phyloP scores from a whole-genome alignment of 139 green algal genomes.

The Ulvella scutata region DNA sequence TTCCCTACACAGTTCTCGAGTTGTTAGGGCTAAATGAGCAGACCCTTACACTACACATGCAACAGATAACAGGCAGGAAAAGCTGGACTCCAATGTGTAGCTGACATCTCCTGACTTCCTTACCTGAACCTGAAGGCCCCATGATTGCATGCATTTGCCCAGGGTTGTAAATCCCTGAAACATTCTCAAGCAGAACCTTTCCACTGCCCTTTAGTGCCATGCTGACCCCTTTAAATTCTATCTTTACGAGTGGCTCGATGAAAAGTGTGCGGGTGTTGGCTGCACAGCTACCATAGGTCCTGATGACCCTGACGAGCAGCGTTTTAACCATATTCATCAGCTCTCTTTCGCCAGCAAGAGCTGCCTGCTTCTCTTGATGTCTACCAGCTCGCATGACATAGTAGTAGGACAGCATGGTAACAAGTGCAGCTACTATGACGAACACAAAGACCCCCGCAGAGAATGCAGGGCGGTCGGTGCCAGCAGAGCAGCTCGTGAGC shows the following conservation, averaged over 20 bases:
- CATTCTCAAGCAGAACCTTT: background rate
- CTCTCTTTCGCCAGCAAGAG: background rate
- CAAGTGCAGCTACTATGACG: background rate
- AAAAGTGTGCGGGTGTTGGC: background rate
- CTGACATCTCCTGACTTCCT: background rate
- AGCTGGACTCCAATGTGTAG: background rate
- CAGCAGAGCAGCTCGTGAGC: conserved; percentile 20
- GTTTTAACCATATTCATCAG: conserved; percentile 1
- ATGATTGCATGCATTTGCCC: conserved; percentile 32
- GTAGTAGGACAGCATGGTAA: background rate
- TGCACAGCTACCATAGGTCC: background rate
- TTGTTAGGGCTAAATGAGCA: background rate
- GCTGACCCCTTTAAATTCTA: background rate
- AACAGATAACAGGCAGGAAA: background rate
- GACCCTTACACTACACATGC: background rate
- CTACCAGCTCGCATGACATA: background rate
- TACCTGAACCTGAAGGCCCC: conserved; percentile 22
- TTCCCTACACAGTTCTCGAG: conserved; percentile 20
- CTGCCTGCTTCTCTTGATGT: background rate
- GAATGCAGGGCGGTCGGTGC: conserved; percentile 13
- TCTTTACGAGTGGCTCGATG: background rate
- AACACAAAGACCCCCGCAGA: conserved; percentile 15
- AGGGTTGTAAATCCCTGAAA: background rate
- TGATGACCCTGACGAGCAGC: background rate
- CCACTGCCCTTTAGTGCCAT: background rate